A percentile compares a stretch with the other conserved stretches of the same genome.
Evolutionary conservation across 257 asterid genomes (phyloP).

Genomic region (Solanum ossicruentum): DNA sequence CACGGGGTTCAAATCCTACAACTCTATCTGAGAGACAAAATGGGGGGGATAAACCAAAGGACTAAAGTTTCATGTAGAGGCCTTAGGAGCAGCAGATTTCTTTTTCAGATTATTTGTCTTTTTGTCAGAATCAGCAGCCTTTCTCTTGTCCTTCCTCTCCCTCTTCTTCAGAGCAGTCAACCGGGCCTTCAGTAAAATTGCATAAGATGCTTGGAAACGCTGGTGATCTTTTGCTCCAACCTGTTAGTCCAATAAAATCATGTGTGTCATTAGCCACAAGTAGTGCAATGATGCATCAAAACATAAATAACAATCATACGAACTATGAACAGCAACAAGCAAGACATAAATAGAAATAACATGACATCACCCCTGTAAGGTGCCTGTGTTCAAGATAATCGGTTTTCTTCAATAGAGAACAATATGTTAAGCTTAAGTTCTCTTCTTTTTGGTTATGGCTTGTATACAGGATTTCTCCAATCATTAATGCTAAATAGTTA

Average conservation of each 20-base stretch:
- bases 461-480: neutral
- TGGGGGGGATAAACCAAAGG: neutral
- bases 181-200: slow-evolving; percentile 74
- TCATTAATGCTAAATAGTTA: neutral
- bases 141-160: slow-evolving; percentile 82
- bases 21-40: neutral
- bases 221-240: slow-evolving; percentile 84
- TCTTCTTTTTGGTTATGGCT: neutral
- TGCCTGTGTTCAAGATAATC: neutral
- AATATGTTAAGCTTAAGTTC: neutral
- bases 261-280: neutral
- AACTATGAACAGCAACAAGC: neutral
- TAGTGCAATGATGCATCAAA: neutral
- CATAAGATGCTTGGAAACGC: slow-evolving; percentile 81
- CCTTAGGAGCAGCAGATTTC: slow-evolving; percentile 21
- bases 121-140: slow-evolving; percentile 56
- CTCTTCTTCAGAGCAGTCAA: slow-evolving; percentile 94
- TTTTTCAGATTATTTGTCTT: slow-evolving; percentile 37
- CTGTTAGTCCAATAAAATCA: slow-evolving; percentile 24
- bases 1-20: neutral
- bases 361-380: neutral
- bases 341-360: neutral
- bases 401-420: neutral
- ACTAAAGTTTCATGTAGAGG: slow-evolving; percentile 10
- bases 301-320: neutral